These are phyloP conservation scores for Fusarium sp. DNA, from an alignment of 2,329 filamentous ascomycete genomes.

Conservation along the genomic window DNA sequence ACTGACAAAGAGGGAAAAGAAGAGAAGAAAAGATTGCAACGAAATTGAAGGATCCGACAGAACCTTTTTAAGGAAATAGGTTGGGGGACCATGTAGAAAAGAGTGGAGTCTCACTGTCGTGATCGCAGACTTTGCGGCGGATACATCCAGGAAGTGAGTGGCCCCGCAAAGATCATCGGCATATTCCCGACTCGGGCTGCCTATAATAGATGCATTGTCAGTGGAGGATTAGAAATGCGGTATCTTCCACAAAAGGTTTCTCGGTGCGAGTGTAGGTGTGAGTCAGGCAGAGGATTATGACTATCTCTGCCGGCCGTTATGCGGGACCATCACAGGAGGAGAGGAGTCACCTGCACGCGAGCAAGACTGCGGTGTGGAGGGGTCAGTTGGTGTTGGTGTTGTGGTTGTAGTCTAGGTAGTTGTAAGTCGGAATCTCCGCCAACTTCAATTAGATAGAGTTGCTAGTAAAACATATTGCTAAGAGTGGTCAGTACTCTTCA, in stretches of 20 bases:
- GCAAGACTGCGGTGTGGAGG: conserved; percentile 6
- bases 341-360: conserved; percentile 16
- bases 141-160: neutral
- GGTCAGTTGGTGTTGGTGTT: neutral
- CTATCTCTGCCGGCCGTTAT: neutral
- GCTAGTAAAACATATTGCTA: neutral
- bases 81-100: neutral
- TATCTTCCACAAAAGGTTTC: neutral
- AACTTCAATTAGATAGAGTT: neutral
- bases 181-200: conserved; percentile 16
- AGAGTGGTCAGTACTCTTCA: neutral
- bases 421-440: neutral
- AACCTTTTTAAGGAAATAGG: conserved; percentile 9
- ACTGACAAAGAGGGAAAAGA: neutral
- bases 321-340: conserved; percentile 1
- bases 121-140: conserved; percentile 36
- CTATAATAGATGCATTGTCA: conserved; percentile 4
- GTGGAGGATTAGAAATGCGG: neutral
- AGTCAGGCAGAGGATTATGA: neutral
- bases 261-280: conserved; percentile 10
- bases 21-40: neutral
- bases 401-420: neutral
- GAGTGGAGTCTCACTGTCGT: conserved; percentile 38
- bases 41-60: neutral
- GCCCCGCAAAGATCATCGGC: conserved; percentile 30